These are phyloP conservation scores for Psophocarpus tetragonolobus DNA, from an alignment of 306 rosid species.

Conservation along the genomic window DNA sequence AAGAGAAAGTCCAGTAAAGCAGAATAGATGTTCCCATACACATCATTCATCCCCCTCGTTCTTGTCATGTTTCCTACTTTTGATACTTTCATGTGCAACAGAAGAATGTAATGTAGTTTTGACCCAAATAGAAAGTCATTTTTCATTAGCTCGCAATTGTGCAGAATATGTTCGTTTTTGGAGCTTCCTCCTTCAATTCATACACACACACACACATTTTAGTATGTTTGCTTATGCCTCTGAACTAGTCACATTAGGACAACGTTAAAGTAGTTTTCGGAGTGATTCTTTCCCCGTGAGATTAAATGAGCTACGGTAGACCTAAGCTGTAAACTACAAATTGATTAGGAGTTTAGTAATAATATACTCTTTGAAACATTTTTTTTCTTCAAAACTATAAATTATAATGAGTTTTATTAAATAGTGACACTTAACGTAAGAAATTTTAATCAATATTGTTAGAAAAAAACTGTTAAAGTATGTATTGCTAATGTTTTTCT, in stretches of 20 bases:
- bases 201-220: background rate
- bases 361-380: no score
- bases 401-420: no score
- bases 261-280: background rate
- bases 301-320: background rate
- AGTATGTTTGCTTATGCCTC: background rate
- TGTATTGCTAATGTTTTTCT: no score
- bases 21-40: conserved; percentile 39
- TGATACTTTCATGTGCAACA: conserved; percentile 13
- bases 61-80: conserved; percentile 18
- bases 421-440: no score
- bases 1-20: conserved; percentile 73
- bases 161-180: background rate
- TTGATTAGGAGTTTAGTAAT: conserved; percentile 16
- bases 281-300: background rate
- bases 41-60: background rate
- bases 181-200: background rate
- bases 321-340: background rate
- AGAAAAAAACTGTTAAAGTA: no score
- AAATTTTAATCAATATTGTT: no score
- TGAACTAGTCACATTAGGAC: background rate
- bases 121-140: conserved; percentile 30
- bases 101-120: conserved; percentile 36
- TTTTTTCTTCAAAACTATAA: no score
- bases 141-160: conserved; percentile 30